Base-by-base conservation (phyloP, 805 yeast species). In the Blastobotrys muscicola region DNA sequence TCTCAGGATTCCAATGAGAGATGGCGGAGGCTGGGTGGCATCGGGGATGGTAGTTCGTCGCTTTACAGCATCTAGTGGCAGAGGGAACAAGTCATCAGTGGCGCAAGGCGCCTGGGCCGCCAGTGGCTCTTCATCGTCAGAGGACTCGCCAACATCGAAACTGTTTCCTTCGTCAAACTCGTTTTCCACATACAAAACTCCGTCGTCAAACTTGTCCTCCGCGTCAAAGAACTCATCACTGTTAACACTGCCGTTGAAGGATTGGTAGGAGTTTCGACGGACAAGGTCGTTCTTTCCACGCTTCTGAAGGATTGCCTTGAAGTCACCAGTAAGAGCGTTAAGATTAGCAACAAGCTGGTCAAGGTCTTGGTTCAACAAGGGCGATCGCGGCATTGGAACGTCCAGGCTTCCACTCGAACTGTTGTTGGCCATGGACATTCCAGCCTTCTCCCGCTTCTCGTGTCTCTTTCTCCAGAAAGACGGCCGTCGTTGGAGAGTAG, bases 1-100 rank as follows among this genome's bases (percentile, higher is more conserved):
- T 45, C 95, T 73, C 40, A 92, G 70, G 53, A 87, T 76, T 1
- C 85, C 74, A 44, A 90, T 66, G 31, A 90, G 62, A 49, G 92
- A 82, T 8, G 96, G 96, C 2, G 97, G 97, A 0, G 77, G 66
- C 30, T 78, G 71, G 0, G 65, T 68, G 42, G 85, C 73, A n/a
- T 48, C 46, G 13, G 54, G 71, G 11, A 89, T 69, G 46, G 76
- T 82, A 23, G 62, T 59, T 46, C 87, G 72, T 47, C 94, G 73
- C 23, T 60, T 53, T 3, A 81, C 67, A 0, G 62, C 58, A 0
- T 58, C 56, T 4, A 49, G 46, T 0, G 89, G 84, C 38, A 89
- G 68, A 1, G 97, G 96, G 50, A 72, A 80, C n/a, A 85, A 61
- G 26, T 59, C 62, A 4, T 23, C 29, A n/a, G 14, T 8, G 8